Conservation (phyloP, 164 flowering plant genomes). For the Amborella trichopoda region DNA sequence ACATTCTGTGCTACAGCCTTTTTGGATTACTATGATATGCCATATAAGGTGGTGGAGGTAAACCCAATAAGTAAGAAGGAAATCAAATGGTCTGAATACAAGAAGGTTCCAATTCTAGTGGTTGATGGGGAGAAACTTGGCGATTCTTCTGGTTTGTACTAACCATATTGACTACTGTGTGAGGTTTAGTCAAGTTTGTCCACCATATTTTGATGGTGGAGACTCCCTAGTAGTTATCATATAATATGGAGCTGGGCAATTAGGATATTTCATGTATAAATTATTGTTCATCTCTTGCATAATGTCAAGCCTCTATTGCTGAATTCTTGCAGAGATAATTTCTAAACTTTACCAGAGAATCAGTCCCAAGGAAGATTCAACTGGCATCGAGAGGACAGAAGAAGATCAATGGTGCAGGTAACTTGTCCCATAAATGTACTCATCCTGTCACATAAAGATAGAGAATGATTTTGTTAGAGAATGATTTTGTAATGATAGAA, state of each 20-base stretch:
- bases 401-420: constrained; percentile 1
- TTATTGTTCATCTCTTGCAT: not conserved
- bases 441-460: no score
- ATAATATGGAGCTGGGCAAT: not conserved
- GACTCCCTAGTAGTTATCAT: not conserved
- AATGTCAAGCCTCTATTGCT: not conserved
- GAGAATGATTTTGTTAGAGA: no score
- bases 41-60: constrained; percentile 77
- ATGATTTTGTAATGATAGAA: no score
- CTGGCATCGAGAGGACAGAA: not conserved
- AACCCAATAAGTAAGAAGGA: constrained; percentile 74
- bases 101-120: constrained; percentile 67
- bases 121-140: constrained; percentile 63
- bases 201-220: not conserved
- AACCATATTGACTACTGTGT: not conserved
- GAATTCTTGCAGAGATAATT: not conserved
- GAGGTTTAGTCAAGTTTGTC: not conserved
- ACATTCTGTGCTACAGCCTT: constrained; percentile 33
- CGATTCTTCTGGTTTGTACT: constrained; percentile 53
- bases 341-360: not conserved
- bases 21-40: constrained; percentile 60
- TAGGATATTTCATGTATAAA: not conserved
- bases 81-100: constrained; percentile 75
- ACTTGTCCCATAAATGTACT: no score
- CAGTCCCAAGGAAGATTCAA: not conserved